Evolutionary conservation across 2,329 filamentous ascomycete species (phyloP), one percentile per base, ranked within the genome.

Genomic region (Penicillium sp.): DNA sequence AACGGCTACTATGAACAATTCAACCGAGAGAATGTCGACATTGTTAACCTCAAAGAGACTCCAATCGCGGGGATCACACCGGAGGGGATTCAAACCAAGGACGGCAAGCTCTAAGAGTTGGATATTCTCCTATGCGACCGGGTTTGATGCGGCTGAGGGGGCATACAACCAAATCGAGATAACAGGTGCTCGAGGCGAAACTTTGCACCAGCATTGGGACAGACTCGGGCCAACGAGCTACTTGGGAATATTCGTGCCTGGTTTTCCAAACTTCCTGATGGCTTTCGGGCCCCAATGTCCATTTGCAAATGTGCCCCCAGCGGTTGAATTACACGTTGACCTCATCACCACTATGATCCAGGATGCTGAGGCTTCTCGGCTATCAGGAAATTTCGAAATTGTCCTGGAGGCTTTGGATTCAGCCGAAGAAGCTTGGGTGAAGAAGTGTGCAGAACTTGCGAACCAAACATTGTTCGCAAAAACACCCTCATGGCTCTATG

Each of bases 231-330:
- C 70, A 10, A 67, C 56, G 13, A 66, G 72, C 0, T 77, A 77
- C 55, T 64, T 79, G 0, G 78, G 78, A 0, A 54, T 78, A 5
- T 61, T 63, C 2, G 67, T 73, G 1, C 54, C 69, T 1, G 64
- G 70, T 0, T 80, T 77, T 51, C 79, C 79, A 0, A 80, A 80
- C 55, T 62, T 81, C 54, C 75, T 80, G 56, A 72, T 75, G 62
- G 62, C 77, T 11, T 50, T 58, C 3, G 77, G 76, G 0, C 77
- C 76, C 0, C 64, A 74, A 31, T 67, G 67, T 7, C 70, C 69
- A 26, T 24, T 42, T n/a, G 19, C 37, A 24, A 42, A 42, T 16
- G 19, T n/a, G 3, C 21, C 37, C 6, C 19, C 37, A 3, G 37
- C 13, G n/a, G 6, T 42, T 26, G 37, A 42, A 26, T 13, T 24